Evolutionary conservation across 2,329 filamentous ascomycete species (phyloP).

Genomic region (Penicillium sp.): DNA sequence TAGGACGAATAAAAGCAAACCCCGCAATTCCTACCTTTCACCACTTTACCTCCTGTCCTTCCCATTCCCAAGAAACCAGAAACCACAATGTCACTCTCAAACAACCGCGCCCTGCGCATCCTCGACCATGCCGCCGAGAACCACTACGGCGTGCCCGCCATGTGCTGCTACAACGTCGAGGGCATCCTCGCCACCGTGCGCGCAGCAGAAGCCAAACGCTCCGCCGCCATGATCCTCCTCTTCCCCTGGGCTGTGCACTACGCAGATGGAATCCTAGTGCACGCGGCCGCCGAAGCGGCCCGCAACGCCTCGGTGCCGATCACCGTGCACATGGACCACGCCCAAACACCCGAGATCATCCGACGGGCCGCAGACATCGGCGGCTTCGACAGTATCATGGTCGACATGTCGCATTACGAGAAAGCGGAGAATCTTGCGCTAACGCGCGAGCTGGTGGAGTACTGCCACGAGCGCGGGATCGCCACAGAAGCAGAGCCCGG

Average conservation of each 20-base stretch:
- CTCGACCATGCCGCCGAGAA: slow-evolving; percentile 53
- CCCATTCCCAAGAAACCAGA: slow-evolving; percentile 18
- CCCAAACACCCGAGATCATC: slow-evolving; percentile 59
- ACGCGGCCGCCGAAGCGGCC: slow-evolving; percentile 53
- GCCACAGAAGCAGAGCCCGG: slow-evolving; percentile 67
- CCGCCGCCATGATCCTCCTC: slow-evolving; percentile 65
- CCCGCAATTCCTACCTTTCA: neutral
- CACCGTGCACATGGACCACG: slow-evolving; percentile 62
- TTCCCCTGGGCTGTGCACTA: slow-evolving; percentile 71
- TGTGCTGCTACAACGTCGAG: slow-evolving; percentile 66
- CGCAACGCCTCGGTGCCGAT: slow-evolving; percentile 56
- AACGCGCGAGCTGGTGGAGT: slow-evolving; percentile 58
- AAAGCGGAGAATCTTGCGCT: slow-evolving; percentile 63
- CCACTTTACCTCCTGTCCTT: slow-evolving; percentile 22
- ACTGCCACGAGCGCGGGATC: slow-evolving; percentile 62
- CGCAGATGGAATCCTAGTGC: slow-evolving; percentile 53
- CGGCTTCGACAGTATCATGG: slow-evolving; percentile 68
- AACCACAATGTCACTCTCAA: slow-evolving; percentile 37
- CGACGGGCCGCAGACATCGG: slow-evolving; percentile 56
- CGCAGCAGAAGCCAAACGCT: slow-evolving; percentile 62
- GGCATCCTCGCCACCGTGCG: slow-evolving; percentile 63
- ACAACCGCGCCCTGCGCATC: slow-evolving; percentile 53
- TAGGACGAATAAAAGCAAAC: neutral
- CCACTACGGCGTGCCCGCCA: slow-evolving; percentile 56
- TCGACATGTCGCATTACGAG: slow-evolving; percentile 70